phyloP scores from a whole-genome alignment of 129 eudicot species.

The Dittrichia graveolens region DNA sequence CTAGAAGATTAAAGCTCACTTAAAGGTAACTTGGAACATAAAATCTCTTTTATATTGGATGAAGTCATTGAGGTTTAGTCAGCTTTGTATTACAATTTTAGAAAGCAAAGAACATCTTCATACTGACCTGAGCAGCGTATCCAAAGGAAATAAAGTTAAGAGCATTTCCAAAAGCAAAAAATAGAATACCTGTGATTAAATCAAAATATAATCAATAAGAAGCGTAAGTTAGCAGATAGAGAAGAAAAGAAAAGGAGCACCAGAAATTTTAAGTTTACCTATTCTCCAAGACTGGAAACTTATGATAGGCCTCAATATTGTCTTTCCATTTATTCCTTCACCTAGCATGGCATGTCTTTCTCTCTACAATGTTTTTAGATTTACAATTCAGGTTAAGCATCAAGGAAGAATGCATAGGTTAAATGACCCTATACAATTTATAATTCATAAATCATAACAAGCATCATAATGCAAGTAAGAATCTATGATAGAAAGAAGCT shows the following conservation, averaged over 20 bases:
- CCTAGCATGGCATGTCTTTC: conserved; percentile 63
- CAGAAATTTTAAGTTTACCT: conserved; percentile 45
- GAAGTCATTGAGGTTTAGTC: not conserved
- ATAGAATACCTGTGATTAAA: conserved; percentile 58
- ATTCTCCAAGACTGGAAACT: conserved; percentile 97
- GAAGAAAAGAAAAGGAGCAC: conserved; percentile 12
- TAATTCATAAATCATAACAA: conserved; percentile 9
- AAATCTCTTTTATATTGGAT: not conserved
- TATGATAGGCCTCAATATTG: conserved; percentile 67
- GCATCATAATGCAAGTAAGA: not conserved
- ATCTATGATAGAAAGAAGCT: not conserved
- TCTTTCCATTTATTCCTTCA: conserved; percentile 68
- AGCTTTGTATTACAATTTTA: not conserved
- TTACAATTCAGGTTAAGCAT: conserved; percentile 24
- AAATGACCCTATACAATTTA: not conserved
- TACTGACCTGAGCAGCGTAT: conserved; percentile 97
- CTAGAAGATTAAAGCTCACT: too few species aligned
- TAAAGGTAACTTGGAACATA: not conserved
- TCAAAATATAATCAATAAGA: conserved; percentile 1
- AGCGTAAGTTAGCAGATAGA: not conserved
- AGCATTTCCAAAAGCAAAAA: conserved; percentile 92
- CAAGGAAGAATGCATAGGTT: not conserved
- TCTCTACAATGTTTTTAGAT: conserved; percentile 58
- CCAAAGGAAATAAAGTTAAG: conserved; percentile 94
- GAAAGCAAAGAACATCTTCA: conserved; percentile 7